Conservation (phyloP, 768 basidiomycete genomes). For the Agaricus bisporus region DNA sequence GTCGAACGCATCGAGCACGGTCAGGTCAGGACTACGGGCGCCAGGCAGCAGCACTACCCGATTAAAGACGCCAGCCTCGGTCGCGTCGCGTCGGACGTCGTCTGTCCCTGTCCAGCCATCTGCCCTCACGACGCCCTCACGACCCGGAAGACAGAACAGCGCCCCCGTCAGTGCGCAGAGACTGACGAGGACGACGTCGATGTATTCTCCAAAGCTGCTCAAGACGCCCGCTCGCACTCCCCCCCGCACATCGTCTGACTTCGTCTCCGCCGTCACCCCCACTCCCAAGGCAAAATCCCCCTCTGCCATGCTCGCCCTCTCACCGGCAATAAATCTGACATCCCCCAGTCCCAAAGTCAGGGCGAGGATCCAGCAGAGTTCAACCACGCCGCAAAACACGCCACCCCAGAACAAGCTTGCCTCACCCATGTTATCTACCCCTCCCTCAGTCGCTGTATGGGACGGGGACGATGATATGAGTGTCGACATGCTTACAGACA, state of each 20-base stretch:
- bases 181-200: slow-evolving; percentile 20
- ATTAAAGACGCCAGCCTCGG: slow-evolving; percentile 48
- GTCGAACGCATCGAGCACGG: slow-evolving; percentile 45
- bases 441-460: slow-evolving; percentile 18
- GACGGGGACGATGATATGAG: slow-evolving; percentile 54
- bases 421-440: slow-evolving; percentile 9
- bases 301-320: slow-evolving; percentile 17
- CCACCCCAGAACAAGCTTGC: slow-evolving; percentile 17
- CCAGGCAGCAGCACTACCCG: slow-evolving; percentile 16
- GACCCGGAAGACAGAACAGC: slow-evolving; percentile 15
- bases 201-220: slow-evolving; percentile 19
- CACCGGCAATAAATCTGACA: slow-evolving; percentile 33
- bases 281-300: slow-evolving; percentile 23
- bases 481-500: slow-evolving; percentile 69
- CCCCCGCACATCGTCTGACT: slow-evolving; percentile 18
- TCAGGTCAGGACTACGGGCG: slow-evolving; percentile 29
- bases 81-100: slow-evolving; percentile 35
- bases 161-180: slow-evolving; percentile 16
- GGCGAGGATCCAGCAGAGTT: slow-evolving; percentile 12
- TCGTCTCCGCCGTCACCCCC: slow-evolving; percentile 22
- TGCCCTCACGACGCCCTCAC: slow-evolving; percentile 22
- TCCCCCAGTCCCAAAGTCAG: slow-evolving; percentile 33
- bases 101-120: slow-evolving; percentile 32
- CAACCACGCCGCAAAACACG: slow-evolving; percentile 24
- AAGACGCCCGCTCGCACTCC: slow-evolving; percentile 12